A percentile compares a stretch with the other conserved stretches of the same genome.
phyloP scores from a whole-genome alignment of 352 stramenopile genomes.

The Globisporangium perplexum region DNA sequence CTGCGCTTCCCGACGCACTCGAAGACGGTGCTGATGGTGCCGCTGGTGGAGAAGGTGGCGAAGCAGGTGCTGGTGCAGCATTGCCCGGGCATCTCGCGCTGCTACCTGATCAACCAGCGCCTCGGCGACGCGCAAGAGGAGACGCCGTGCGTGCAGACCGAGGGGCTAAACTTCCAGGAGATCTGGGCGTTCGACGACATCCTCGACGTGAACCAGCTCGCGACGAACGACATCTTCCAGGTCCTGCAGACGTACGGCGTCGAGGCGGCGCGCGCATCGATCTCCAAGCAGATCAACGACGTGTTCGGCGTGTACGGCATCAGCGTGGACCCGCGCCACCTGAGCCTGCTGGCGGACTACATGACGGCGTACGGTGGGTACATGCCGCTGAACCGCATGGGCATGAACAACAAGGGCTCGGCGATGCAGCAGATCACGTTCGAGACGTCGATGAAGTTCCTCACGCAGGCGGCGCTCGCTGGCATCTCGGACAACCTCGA shows the following conservation, averaged over 20 bases:
- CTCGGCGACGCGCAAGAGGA: constrained; percentile 75
- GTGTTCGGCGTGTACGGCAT: constrained; percentile 99
- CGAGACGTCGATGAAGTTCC: constrained; percentile 98
- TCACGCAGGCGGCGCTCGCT: constrained; percentile 94
- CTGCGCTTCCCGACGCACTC: constrained; percentile 86
- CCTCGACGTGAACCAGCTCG: constrained; percentile 93
- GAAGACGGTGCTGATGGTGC: constrained; percentile 87
- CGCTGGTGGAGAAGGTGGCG: constrained; percentile 82
- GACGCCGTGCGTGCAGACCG: constrained; percentile 87
- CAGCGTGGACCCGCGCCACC: constrained; percentile 96
- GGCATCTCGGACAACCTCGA: constrained; percentile 88
- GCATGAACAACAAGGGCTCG: constrained; percentile 95
- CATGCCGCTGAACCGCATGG: constrained; percentile 97
- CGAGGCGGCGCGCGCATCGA: constrained; percentile 95
- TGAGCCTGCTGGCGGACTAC: constrained; percentile 99
- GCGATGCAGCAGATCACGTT: constrained; percentile 99
- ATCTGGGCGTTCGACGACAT: constrained; percentile 93
- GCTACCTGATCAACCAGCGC: constrained; percentile 88
- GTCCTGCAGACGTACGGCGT: constrained; percentile 97
- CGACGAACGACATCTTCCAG: constrained; percentile 98
- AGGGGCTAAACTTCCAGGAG: constrained; percentile 98
- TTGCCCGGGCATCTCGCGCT: constrained; percentile 85
- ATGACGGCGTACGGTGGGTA: constrained; percentile 98
- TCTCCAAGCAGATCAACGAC: constrained; percentile 98
- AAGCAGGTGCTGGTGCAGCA: constrained; percentile 84